Base-by-base conservation (phyloP, 2,329 filamentous ascomycete genomes). In the Colletotrichum abscissum region DNA sequence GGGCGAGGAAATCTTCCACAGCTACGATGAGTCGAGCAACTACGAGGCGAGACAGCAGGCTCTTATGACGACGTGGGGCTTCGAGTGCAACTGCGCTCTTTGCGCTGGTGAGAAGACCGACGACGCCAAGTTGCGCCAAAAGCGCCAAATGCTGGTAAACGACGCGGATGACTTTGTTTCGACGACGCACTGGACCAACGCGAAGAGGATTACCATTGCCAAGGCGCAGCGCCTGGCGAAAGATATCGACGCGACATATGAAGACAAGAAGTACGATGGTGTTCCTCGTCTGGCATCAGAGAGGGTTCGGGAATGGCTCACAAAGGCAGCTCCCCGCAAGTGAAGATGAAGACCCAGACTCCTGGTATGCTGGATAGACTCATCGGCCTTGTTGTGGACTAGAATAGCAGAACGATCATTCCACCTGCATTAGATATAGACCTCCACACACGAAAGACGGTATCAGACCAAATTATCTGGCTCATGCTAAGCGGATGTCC, bases 41-140 rank as follows among this genome's bases (percentile, higher is more conserved):
- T 79, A 76, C 52, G 78, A 80, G 0, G 65, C 60, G 0, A 77
- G 80, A 16, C 74, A 69, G 2, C 59, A 54, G 1, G 62, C 73
- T 1, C 60, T 82, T 5, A 62, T 54, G n/a, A 78, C 30, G 1
- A 81, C 79, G 0, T 86, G 83, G 83, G 80, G 81, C 0, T 86
- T 86, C 42, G 73, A 79, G 12, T 86, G 84, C 58, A 33, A 58
- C 0, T 86, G 84, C 59, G 54, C 56, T 5, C 78, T 86, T 1
- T 86, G 84, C 60, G 63, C 49, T 0, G 80, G 76, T 1, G 82
- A 85, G 28, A 75, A 74, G 66, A 35, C 28, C 1, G 80, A 81
- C 22, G 58, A 56, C 1, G 66, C 73, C 0, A 65, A 38, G 4
- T 7, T 78, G 46, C 56, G 78, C 4, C 73, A 71, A 54, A 75